Base-by-base conservation (phyloP, 2,329 filamentous ascomycete genomes). In the Lomentospora prolificans region DNA sequence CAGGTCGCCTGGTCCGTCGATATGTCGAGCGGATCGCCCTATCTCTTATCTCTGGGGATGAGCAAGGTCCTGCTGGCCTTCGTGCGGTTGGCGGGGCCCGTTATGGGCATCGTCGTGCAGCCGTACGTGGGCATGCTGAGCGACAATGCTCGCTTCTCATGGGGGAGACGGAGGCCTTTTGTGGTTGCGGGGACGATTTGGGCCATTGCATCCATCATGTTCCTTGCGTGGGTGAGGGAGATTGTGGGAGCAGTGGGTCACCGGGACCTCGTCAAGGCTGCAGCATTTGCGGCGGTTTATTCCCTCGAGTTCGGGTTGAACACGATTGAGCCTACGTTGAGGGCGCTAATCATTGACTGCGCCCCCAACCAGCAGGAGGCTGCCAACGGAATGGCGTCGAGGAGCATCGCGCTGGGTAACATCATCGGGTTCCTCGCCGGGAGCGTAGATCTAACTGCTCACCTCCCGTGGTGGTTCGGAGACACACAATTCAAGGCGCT, bases 1-100 rank as follows among this genome's bases (percentile, higher is more conserved):
- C 92, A 97, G 72, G 87, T 97, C 62, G 90, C 92, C 27, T 97
- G 92, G 92, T 91, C 91, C 1, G 90, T 96, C 44, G 92, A 97
- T 70, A 77, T 96, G 44, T 95, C 90, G 55, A 92, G 95, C 73
- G 91, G 91, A 63, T 96, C 92, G 55, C 88, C 89, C 4, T 94
- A 87, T 65, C 74, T 94, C 41, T 74, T 92, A 41, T 90, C 88
- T 1, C 79, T 94, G 28, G 89, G 89, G 9, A 78, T 94, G 69
- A 90, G 84, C 77, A 91, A 92, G 72, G 86, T 87, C 36, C 72
- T 91, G 46, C 86, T 92, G 76, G 87, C 89, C 17, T 76, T 91
- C 60, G 88, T 92, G 33, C 94, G 89, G 89, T 89, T 91, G 60
- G 59, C 87, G 10, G 88, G 88, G 1, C 89, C 89, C 17, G 72